Evolutionary conservation across 176 grass and related monocot genomes (phyloP), one percentile per base, ranked within the genome.

Genomic region (Oryza australiensis): DNA sequence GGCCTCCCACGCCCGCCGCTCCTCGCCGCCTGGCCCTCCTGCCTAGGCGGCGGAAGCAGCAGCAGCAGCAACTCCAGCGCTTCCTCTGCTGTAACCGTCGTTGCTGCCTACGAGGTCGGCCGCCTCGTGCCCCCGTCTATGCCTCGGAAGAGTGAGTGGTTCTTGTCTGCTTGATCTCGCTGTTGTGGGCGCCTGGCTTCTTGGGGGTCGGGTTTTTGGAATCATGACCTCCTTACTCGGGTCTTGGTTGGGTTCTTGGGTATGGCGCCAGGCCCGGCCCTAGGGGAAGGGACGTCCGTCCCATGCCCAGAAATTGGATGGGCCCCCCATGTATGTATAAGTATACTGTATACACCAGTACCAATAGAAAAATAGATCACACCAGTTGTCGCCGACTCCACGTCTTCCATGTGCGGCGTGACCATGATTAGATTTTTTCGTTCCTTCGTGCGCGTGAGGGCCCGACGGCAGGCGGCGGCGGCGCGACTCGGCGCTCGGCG

Each of bases 101-200:
- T 55, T 38, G 77, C 83, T 43, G 63, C 80, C 62, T 74, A 29
- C 38, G 90, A 84, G 26, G 80, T 66, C n/a, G 32, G 20, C 11
- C 71, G 16, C 53, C 82, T 68, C 24, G 72, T 73, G n/a, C 82
- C 68, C 49, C 88, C 92, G 9, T 79, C 76, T 38, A 72, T 88
- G 41, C 86, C 86, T 60, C 83, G 84, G 40, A 94, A 85, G 79
- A 89, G 95, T 94, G 72, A 86, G 92, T 89, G 48, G 3, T 29
- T 81, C 77, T 78, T 60, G 29, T 37, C 51, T 70, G 83, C 74
- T 72, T 80, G 46, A 40, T 84, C 49, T 78, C 34, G 38, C 75
- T 41, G 3, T 22, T 38, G 20, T 55, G 5, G 28, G 16, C 16
- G 22, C 7, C 35, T 37, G 35, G 35, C 7, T 72, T 88, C 45